A percentile compares a stretch with the other conserved stretches of the same genome.
Evolutionary conservation across 2,329 filamentous ascomycete species (phyloP).

Genomic region (Cyphellophora attinorum): DNA sequence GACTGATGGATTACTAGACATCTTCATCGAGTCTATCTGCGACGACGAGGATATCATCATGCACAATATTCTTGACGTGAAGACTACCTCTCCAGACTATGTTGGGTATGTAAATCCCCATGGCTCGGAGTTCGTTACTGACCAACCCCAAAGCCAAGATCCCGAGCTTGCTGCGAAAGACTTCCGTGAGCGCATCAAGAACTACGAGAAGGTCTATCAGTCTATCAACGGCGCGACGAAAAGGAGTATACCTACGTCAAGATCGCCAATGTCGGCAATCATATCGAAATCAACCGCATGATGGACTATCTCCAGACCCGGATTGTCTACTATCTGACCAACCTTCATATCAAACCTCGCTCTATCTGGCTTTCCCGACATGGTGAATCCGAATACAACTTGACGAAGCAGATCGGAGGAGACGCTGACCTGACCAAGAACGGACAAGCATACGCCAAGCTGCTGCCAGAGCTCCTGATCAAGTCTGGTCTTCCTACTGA

Average conservation of each 20-base stretch:
- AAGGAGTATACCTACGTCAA: constrained; percentile 87
- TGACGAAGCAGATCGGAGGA: constrained; percentile 83
- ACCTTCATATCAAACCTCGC: constrained; percentile 90
- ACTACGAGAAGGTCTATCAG: constrained; percentile 96
- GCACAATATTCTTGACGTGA: constrained; percentile 96
- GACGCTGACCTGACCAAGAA: constrained; percentile 79
- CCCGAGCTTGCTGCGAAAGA: constrained; percentile 83
- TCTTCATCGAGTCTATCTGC: constrained; percentile 96
- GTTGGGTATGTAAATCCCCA: constrained; percentile 25
- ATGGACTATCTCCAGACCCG: constrained; percentile 93
- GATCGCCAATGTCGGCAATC: constrained; percentile 89
- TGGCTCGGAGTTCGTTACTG: not conserved
- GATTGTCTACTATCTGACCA: constrained; percentile 97
- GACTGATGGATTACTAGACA: too few relatives aligned
- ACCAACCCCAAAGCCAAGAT: constrained; percentile 58
- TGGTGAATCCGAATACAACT: constrained; percentile 87
- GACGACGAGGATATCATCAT: constrained; percentile 94
- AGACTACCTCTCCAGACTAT: constrained; percentile 94
- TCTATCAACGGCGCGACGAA: constrained; percentile 86
- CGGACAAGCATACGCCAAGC: constrained; percentile 76
- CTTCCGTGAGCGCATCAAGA: constrained; percentile 87
- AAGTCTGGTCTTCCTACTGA: constrained; percentile 69
- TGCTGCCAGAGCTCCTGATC: constrained; percentile 73
- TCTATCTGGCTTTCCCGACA: constrained; percentile 98
- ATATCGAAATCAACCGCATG: constrained; percentile 96